Percentiles rank a stretch among this genome's conserved stretches.
Conservation (phyloP, 495 filamentous ascomycete genomes). For the Margaritispora aquatica region DNA sequence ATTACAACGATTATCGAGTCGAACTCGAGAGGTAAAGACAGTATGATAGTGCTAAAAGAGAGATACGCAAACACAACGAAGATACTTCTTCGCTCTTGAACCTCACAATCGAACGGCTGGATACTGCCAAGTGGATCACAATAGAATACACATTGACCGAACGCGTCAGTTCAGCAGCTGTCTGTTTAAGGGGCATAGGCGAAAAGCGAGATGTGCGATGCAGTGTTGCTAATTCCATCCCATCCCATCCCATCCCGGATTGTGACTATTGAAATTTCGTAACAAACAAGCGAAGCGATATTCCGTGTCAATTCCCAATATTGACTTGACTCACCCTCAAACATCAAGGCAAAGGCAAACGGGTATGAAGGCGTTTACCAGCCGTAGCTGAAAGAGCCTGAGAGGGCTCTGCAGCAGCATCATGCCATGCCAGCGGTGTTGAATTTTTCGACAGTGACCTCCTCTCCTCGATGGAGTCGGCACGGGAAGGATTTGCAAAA, state of each 20-base stretch:
- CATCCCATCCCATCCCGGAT: too few species aligned
- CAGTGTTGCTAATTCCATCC: not conserved
- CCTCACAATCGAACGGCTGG: not conserved
- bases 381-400: not conserved
- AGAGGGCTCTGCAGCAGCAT: not conserved
- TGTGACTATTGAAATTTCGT: slow-evolving; percentile 1
- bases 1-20: not conserved
- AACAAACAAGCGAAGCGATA: too few species aligned
- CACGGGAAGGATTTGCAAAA: not conserved
- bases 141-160: not conserved
- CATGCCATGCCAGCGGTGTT: too few species aligned
- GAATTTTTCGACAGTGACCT: too few species aligned
- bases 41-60: not conserved
- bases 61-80: not conserved
- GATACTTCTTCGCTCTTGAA: not conserved
- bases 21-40: not conserved
- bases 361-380: not conserved
- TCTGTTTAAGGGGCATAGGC: not conserved
- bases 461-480: too few species aligned
- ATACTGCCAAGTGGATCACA: not conserved
- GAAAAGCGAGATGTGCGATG: not conserved
- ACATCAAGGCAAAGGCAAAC: not conserved
- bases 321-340: slow-evolving; percentile 1
- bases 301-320: not conserved
- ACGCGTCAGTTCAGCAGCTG: not conserved